phyloP scores from a whole-genome alignment of 805 yeast species.

The Myxozyma mucilagina region DNA sequence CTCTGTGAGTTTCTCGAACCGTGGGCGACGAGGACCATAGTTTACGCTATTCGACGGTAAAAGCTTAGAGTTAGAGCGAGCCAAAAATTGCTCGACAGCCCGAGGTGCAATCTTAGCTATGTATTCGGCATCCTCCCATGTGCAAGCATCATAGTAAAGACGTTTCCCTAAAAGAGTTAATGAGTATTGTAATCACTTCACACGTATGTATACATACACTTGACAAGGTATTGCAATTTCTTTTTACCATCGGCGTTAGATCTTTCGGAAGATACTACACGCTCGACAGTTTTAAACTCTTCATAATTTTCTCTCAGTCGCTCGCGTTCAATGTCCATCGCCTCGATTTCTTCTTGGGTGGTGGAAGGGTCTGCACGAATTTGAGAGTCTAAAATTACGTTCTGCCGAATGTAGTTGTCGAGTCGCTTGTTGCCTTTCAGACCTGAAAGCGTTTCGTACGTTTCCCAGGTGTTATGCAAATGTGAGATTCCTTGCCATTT shows the following conservation, averaged over 20 bases:
- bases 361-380: slow-evolving; percentile 77
- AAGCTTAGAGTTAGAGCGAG: slow-evolving; percentile 77
- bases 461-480: slow-evolving; percentile 93
- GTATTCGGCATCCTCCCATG: slow-evolving; percentile 92
- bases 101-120: slow-evolving; percentile 82
- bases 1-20: slow-evolving; percentile 77
- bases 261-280: slow-evolving; percentile 86
- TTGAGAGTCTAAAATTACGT: slow-evolving; percentile 69
- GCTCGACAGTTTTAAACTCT: slow-evolving; percentile 83
- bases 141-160: slow-evolving; percentile 88
- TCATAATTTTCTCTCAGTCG: slow-evolving; percentile 77
- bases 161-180: slow-evolving; percentile 53
- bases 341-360: slow-evolving; percentile 88
- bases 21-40: slow-evolving; percentile 74
- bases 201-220: slow-evolving; percentile 49
- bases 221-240: slow-evolving; percentile 72
- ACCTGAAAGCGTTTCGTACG: slow-evolving; percentile 50
- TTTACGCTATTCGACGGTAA: slow-evolving; percentile 77
- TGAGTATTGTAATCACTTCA: background rate
- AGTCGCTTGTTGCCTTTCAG: slow-evolving; percentile 78
- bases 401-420: slow-evolving; percentile 85
- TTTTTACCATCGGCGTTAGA: slow-evolving; percentile 41
- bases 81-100: slow-evolving; percentile 80
- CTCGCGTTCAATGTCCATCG: slow-evolving; percentile 88
- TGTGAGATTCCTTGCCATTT: slow-evolving; percentile 91